Conservation (phyloP, 805 yeast species). For the Wickerhamiella parazyma region DNA sequence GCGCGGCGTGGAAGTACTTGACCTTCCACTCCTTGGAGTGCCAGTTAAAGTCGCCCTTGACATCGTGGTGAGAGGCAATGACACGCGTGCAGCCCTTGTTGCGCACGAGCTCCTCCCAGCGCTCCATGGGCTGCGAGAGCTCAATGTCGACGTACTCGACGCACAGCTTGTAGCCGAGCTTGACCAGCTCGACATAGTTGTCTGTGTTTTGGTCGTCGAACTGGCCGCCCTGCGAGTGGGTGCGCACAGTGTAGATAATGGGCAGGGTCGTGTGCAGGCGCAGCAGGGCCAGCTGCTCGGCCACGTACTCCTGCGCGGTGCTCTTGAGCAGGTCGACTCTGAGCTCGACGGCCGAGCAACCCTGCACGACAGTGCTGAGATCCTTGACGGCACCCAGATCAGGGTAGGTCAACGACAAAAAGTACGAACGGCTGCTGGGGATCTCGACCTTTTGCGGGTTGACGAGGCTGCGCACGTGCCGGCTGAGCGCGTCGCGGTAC, state of each 20-base stretch:
- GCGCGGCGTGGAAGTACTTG: constrained; percentile 52
- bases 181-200: constrained; percentile 37
- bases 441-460: constrained; percentile 34
- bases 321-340: constrained; percentile 58
- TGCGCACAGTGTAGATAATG: constrained; percentile 67
- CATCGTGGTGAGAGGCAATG: constrained; percentile 76
- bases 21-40: constrained; percentile 57
- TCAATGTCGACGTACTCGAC: constrained; percentile 74
- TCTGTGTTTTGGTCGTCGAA: constrained; percentile 48
- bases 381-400: constrained; percentile 36
- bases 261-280: constrained; percentile 58
- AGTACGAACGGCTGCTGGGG: constrained; percentile 40
- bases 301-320: constrained; percentile 39
- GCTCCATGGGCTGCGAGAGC: constrained; percentile 46
- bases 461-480: constrained; percentile 22
- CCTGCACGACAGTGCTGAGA: constrained; percentile 44
- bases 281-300: constrained; percentile 56
- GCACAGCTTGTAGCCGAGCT: constrained; percentile 60
- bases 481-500: constrained; percentile 34
- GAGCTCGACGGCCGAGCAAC: constrained; percentile 71
- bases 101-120: constrained; percentile 39
- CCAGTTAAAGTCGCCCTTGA: constrained; percentile 52
- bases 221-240: constrained; percentile 67
- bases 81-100: constrained; percentile 50
- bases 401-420: constrained; percentile 58